Conservation (phyloP, 345 rosid species). For the Schrenkiella parvula region DNA sequence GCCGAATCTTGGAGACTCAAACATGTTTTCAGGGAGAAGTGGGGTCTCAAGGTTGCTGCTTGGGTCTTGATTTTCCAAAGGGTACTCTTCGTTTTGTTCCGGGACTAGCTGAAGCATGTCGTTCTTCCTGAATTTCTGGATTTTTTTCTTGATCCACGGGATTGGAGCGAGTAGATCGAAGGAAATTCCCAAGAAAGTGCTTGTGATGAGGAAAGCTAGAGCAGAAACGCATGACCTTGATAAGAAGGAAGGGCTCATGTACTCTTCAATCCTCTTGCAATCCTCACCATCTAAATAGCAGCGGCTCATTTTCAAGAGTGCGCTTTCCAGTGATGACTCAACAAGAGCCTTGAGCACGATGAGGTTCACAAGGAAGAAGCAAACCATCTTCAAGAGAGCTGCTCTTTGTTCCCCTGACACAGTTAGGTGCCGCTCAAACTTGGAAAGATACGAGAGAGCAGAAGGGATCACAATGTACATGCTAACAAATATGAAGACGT, state of each 20-base stretch:
- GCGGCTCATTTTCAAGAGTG: conserved; percentile 81
- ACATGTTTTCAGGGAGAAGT: conserved; percentile 54
- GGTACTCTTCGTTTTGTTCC: conserved; percentile 79
- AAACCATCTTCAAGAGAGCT: conserved; percentile 94
- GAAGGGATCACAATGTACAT: conserved; percentile 94
- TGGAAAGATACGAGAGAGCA: conserved; percentile 84
- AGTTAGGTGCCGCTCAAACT: conserved; percentile 87
- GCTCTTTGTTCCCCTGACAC: conserved; percentile 93
- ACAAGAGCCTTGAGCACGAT: conserved; percentile 81
- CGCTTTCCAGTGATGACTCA: conserved; percentile 82
- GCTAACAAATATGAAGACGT: conserved; percentile 84
- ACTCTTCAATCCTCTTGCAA: conserved; percentile 94
- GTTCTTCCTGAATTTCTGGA: conserved; percentile 79
- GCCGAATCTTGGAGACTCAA: conserved; percentile 55
- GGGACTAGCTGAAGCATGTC: conserved; percentile 98
- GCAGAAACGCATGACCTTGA: conserved; percentile 94
- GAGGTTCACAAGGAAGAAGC: conserved; percentile 96
- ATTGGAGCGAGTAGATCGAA: conserved; percentile 86
- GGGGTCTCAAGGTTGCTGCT: conserved; percentile 66
- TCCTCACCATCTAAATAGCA: conserved; percentile 98
- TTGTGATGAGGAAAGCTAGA: conserved; percentile 81
- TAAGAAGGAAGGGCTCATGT: conserved; percentile 87
- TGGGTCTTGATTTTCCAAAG: conserved; percentile 57
- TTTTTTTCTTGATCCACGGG: conserved; percentile 94
- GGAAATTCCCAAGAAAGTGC: conserved; percentile 95